phyloP scores from a whole-genome alignment of 116 monocot genomes.

The Zostera marina region DNA sequence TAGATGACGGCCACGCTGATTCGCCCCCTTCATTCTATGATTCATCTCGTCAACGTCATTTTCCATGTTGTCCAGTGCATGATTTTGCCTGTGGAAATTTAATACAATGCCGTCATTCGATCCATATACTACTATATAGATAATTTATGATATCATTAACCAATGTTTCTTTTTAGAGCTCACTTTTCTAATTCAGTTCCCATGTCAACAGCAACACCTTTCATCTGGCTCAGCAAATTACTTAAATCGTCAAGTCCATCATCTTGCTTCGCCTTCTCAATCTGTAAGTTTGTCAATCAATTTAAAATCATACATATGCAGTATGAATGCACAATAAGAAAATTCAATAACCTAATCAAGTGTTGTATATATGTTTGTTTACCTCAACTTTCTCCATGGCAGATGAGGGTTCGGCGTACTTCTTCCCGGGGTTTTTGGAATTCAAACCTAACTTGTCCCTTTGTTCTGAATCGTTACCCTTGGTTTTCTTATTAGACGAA shows the following conservation, averaged over 20 bases:
- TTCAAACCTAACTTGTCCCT: conserved; percentile 42
- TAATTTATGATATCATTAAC: too few relatives aligned
- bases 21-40: conserved; percentile 64
- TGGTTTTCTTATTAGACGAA: conserved; percentile 28
- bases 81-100: conserved; percentile 47
- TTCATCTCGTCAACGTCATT: conserved; percentile 71
- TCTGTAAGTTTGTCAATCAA: conserved; percentile 16
- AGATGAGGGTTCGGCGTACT: conserved; percentile 28
- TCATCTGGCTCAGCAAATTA: conserved; percentile 54
- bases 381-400: conserved; percentile 65
- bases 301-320: background rate
- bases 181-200: conserved; percentile 81
- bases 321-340: background rate
- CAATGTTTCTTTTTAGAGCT: too few relatives aligned
- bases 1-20: conserved; percentile 38
- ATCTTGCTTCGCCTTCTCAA: conserved; percentile 85
- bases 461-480: conserved; percentile 40
- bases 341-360: background rate
- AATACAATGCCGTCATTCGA: background rate
- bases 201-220: conserved; percentile 84
- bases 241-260: conserved; percentile 69
- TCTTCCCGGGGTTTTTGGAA: conserved; percentile 8
- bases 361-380: background rate
- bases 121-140: background rate
- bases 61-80: conserved; percentile 37